These are phyloP conservation scores for Pelagophyceae sp. DNA, from an alignment of 352 stramenopile genomes.

Conservation along the genomic window DNA sequence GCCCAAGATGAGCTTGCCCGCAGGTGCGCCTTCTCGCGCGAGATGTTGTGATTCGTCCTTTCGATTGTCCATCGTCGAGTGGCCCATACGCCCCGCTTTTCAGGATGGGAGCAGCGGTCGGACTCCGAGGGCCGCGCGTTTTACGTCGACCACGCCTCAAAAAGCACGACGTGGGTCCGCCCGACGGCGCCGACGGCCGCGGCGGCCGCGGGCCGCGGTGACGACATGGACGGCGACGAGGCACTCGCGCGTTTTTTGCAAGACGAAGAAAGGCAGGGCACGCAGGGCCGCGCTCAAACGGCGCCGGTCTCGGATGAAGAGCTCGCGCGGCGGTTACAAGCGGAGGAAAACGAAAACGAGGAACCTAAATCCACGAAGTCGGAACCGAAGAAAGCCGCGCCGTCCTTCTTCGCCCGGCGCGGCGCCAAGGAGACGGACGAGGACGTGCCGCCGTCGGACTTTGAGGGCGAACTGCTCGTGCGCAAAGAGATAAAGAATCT, in stretches of 20 bases:
- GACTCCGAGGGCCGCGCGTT: neutral
- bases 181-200: neutral
- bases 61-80: too few species aligned
- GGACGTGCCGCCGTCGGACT: neutral
- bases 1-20: too few species aligned
- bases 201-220: too few species aligned
- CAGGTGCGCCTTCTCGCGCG: too few species aligned
- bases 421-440: neutral
- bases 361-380: neutral
- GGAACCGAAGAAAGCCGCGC: neutral
- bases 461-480: neutral
- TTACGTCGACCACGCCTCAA: neutral
- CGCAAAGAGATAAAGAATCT: constrained; percentile 3
- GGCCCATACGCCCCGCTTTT: too few species aligned
- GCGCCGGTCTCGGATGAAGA: neutral
- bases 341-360: neutral
- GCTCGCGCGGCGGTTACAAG: neutral
- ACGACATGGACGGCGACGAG: neutral
- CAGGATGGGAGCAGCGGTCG: neutral
- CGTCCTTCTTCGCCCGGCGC: neutral
- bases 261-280: neutral
- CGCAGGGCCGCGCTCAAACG: neutral
- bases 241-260: neutral
- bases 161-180: neutral
- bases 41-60: too few species aligned